phyloP scores from a whole-genome alignment of 306 rosid genomes.

The Lablab purpureus region DNA sequence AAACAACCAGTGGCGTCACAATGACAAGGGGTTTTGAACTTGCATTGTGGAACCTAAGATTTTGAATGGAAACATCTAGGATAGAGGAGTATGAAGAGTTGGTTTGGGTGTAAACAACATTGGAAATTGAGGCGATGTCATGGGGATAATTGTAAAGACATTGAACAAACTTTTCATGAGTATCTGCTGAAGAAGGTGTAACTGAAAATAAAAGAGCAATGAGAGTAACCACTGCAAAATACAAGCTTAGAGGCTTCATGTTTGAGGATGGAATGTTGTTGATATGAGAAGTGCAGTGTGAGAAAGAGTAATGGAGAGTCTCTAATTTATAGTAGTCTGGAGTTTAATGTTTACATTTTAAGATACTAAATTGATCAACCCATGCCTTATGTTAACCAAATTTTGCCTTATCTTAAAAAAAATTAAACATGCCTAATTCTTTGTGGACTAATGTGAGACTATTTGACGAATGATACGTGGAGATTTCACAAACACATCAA shows the following conservation, averaged over 20 bases:
- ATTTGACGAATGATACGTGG: no score
- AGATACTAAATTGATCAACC: no score
- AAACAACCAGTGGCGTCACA: conserved; percentile 40
- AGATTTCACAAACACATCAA: no score
- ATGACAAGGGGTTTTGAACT: conserved; percentile 36
- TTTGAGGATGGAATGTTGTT: neutral
- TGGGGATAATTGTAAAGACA: conserved; percentile 40
- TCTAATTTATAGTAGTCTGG: neutral
- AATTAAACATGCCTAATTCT: no score
- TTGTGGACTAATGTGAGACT: no score
- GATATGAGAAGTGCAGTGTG: neutral
- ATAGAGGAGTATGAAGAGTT: conserved; percentile 55
- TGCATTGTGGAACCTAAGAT: conserved; percentile 53
- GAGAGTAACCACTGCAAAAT: neutral
- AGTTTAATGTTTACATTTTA: no score
- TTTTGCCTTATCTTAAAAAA: no score
- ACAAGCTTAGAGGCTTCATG: neutral
- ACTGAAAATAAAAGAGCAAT: conserved; percentile 43
- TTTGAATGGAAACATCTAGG: conserved; percentile 41
- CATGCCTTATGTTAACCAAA: no score
- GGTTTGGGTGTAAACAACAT: conserved; percentile 59
- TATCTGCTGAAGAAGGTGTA: conserved; percentile 40
- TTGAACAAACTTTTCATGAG: conserved; percentile 41
- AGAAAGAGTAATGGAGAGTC: neutral
- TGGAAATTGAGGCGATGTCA: conserved; percentile 49